These are phyloP conservation scores for Eragrostis tef DNA, from an alignment of 202 grass and related monocot species.

Conservation along the genomic window DNA sequence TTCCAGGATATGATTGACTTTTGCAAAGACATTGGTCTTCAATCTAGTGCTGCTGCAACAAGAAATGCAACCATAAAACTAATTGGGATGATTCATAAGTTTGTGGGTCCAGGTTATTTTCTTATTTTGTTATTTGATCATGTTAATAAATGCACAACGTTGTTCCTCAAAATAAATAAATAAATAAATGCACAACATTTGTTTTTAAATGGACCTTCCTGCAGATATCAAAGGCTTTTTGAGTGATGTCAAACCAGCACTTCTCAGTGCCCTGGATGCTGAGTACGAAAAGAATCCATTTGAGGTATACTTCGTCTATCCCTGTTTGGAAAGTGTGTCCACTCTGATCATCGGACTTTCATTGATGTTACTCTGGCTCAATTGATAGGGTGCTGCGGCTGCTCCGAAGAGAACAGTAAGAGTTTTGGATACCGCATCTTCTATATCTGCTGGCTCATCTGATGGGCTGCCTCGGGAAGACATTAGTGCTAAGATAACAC, in stretches of 20 bases:
- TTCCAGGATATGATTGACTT: slow-evolving; percentile 97
- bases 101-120: slow-evolving; percentile 85
- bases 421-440: slow-evolving; percentile 63
- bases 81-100: slow-evolving; percentile 94
- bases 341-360: not conserved
- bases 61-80: slow-evolving; percentile 94
- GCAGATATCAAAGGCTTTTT: slow-evolving; percentile 96
- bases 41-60: slow-evolving; percentile 83
- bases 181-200: not conserved
- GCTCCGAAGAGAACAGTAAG: slow-evolving; percentile 86
- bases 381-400: slow-evolving; percentile 71
- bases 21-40: slow-evolving; percentile 94
- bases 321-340: slow-evolving; percentile 1
- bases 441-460: slow-evolving; percentile 59
- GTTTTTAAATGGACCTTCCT: slow-evolving; percentile 51
- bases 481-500: slow-evolving; percentile 92
- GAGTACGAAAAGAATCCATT: slow-evolving; percentile 98
- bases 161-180: no score
- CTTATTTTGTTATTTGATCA: slow-evolving; percentile 40
- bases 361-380: slow-evolving; percentile 19
- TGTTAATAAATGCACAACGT: slow-evolving; percentile 24
- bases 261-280: slow-evolving; percentile 80
- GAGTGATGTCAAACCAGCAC: slow-evolving; percentile 97
- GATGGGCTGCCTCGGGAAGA: slow-evolving; percentile 96
- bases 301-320: slow-evolving; percentile 59